These are phyloP conservation scores for Nematodospora valgi DNA, from an alignment of 805 yeast species.

Conservation along the genomic window DNA sequence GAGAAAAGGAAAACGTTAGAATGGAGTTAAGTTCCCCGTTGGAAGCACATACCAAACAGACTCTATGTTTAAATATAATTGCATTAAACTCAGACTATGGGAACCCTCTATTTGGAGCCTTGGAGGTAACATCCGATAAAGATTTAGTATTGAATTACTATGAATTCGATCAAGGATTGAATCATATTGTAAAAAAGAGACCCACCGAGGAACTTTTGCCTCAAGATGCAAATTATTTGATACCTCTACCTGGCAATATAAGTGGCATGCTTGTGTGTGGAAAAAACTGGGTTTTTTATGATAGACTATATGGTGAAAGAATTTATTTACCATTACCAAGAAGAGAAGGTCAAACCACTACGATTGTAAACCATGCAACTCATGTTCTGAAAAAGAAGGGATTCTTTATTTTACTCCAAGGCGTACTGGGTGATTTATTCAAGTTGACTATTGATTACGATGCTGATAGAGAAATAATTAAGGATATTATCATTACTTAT, in stretches of 20 bases:
- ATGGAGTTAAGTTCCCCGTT: conserved; percentile 67
- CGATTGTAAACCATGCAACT: conserved; percentile 54
- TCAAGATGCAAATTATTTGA: conserved; percentile 45
- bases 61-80: conserved; percentile 49
- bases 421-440: conserved; percentile 69
- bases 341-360: conserved; percentile 24
- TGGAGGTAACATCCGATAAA: conserved; percentile 53
- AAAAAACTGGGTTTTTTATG: conserved; percentile 50
- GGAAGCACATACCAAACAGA: conserved; percentile 54
- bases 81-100: conserved; percentile 76
- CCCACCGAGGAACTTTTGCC: conserved; percentile 9
- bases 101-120: conserved; percentile 79
- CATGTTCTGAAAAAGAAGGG: conserved; percentile 59
- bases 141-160: conserved; percentile 53
- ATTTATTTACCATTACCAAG: conserved; percentile 54
- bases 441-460: conserved; percentile 53
- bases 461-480: conserved; percentile 40
- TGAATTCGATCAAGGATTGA: conserved; percentile 82
- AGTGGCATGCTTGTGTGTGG: conserved; percentile 66
- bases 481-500: conserved; percentile 51
- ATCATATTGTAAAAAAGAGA: conserved; percentile 57
- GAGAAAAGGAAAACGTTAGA: conserved; percentile 21
- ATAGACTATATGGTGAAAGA: conserved; percentile 28
- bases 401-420: conserved; percentile 71
- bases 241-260: conserved; percentile 68